Evolutionary conservation across 116 monocot species (phyloP), one percentile per base, ranked within the genome.

Genomic region (Thalassia testudinum): DNA sequence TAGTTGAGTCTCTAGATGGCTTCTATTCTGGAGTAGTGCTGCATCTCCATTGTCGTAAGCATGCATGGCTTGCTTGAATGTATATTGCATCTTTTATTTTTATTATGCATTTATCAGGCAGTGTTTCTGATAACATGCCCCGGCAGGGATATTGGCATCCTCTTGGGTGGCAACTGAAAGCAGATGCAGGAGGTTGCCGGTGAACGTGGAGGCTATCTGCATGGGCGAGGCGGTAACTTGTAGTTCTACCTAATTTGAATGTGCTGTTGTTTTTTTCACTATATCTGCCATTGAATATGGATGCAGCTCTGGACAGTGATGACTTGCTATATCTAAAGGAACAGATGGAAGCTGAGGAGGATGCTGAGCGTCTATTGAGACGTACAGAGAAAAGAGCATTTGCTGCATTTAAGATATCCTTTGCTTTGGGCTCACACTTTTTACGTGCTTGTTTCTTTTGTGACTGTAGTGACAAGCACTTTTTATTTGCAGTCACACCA

Each of bases 131-230:
- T 95, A 81, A 95, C 95, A 74, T 88, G 95, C 81, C 95, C 95
- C 54, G 80, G 73, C 88, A 95, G 88, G 88, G 95, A 88, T 85
- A 53, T 57, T 88, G 88, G 93, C 81, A 58, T 75, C 67, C 68
- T 42, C 47, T 43, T 50, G 73, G 88, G 88, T 50, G 53, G 49
- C 76, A 74, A 63, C 83, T 81, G 71, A 56, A 50, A 62, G 59
- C 81, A 95, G 95, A 95, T 95, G 95, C 95, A 95, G 74, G 95
- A 95, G 70, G 95, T 88, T 85, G 81, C 95, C 45, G 95, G 95
- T 64, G 95, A 95, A 72, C 81, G 88, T 44, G 95, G 88, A 53
- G 95, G 95, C 10, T 95, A 95, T 44, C 95, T 95, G 62, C 95
- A 95, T 59, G 95, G 95, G 24, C 75, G 95, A 70, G 95, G 95